Conservation (phyloP, 163 green algal species). For the Prototheca wickerhamii region DNA sequence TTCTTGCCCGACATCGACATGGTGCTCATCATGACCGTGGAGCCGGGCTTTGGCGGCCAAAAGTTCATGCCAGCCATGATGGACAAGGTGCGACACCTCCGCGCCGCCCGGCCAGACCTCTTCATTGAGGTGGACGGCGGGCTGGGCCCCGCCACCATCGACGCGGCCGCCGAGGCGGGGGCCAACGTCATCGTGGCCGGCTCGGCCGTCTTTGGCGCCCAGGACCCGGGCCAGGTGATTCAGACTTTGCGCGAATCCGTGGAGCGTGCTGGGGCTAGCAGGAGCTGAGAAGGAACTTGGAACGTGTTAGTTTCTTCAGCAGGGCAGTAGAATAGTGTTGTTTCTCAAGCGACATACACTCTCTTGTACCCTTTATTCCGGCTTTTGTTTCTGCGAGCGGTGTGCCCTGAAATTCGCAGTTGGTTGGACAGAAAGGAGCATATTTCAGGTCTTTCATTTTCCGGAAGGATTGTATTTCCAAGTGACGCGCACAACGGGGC, state of each 20-base stretch:
- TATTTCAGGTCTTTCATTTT: no score
- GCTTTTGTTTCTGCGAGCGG: no score
- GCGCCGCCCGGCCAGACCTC: constrained; percentile 29
- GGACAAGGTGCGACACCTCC: constrained; percentile 41
- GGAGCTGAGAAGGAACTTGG: no score
- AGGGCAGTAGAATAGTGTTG: no score
- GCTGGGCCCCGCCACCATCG: constrained; percentile 50
- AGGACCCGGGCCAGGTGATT: constrained; percentile 41
- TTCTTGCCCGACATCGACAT: constrained; percentile 55
- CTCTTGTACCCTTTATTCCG: no score
- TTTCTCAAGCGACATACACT: no score
- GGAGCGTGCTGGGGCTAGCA: no score
- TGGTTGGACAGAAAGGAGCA: no score
- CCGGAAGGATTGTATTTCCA: no score
- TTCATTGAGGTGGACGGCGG: constrained; percentile 61
- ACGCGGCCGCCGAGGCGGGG: constrained; percentile 46
- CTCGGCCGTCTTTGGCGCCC: constrained; percentile 59
- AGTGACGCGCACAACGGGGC: no score
- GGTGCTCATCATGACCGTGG: constrained; percentile 76
- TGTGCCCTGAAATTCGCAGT: no score
- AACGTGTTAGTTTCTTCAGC: no score
- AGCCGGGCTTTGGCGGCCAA: constrained; percentile 81
- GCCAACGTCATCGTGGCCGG: constrained; percentile 76
- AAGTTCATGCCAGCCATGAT: constrained; percentile 66
- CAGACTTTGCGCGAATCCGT: constrained; percentile 32